Conservation (phyloP, 306 rosid genomes). For the Inga laurina region DNA sequence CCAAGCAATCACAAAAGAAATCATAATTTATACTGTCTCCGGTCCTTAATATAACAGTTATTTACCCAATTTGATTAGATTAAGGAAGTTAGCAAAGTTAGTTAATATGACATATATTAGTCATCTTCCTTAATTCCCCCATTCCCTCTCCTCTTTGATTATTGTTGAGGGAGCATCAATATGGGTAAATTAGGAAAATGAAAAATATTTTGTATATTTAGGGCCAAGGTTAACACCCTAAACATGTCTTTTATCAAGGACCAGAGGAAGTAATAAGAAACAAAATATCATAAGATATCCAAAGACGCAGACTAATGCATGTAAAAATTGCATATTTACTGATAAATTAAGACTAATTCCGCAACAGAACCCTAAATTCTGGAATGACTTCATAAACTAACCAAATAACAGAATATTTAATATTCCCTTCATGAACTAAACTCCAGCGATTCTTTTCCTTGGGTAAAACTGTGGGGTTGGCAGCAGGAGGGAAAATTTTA, state of each 20-base stretch:
- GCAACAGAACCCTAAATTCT: not conserved
- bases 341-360: not conserved
- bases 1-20: not conserved
- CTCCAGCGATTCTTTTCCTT: not conserved
- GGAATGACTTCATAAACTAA: not conserved
- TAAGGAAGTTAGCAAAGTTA: too few relatives aligned
- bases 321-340: not conserved
- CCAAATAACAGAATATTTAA: not conserved
- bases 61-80: too few relatives aligned
- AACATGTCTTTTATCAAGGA: too few relatives aligned
- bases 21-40: not conserved
- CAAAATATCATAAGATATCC: not conserved
- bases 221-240: too few relatives aligned
- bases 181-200: too few relatives aligned
- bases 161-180: too few relatives aligned
- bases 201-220: too few relatives aligned
- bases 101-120: too few relatives aligned
- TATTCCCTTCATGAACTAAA: not conserved
- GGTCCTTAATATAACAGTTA: too few relatives aligned
- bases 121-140: too few relatives aligned
- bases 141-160: too few relatives aligned
- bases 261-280: not conserved
- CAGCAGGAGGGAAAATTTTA: not conserved
- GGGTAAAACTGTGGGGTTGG: not conserved
- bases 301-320: not conserved